Evolutionary conservation across 257 asterid species (phyloP), one percentile per base, ranked within the genome.

Genomic region (Leptodermis oblonga): DNA sequence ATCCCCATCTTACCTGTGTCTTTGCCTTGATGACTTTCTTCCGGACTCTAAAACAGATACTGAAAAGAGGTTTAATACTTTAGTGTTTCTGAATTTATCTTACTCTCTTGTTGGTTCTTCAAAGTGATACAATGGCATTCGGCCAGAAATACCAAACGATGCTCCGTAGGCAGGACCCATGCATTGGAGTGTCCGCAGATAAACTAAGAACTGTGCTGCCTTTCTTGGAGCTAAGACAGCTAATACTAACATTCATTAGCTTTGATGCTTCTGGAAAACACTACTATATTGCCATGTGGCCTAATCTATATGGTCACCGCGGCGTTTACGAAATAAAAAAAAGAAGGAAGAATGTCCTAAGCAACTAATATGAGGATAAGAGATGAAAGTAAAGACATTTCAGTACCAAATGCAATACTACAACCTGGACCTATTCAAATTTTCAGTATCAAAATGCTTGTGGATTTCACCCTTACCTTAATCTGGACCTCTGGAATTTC

Each of bases 1-100:
- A 73, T 62, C 20, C 79, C 88, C 85, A 80, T 82, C 11, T 48
- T 59, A 7, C 65, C 26, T 36, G 41, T 33, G 23, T 31, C 66
- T 49, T 4, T 58, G 28, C 64, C 14, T 31, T 3, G 43, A 59
- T n/a, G 28, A 61, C 66, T 61, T 4, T 20, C 52, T 48, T 17
- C 20, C 54, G 5, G 17, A 36, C n/a, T 23, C 66, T 61, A 61
- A 34, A 48, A 62, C n/a, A 39, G 22, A 36, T n/a, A 62, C 33
- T 37, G 51, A 62, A 56, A 56, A 42, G 58, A 8, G 22, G 23
- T 7, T 51, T 22, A 51, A 4, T 1, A 42, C 42, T 25, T n/a
- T 39, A 45, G 25, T 26, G 65, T 28, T 37, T 51, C 11, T 20
- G 46, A 12, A 55, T 46, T 46, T 36, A 43, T 23, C 9, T n/a